Evolutionary conservation across 1,284 basidiomycete genomes (phyloP).

Genomic region (Cutaneotrichosporon daszewskae): DNA sequence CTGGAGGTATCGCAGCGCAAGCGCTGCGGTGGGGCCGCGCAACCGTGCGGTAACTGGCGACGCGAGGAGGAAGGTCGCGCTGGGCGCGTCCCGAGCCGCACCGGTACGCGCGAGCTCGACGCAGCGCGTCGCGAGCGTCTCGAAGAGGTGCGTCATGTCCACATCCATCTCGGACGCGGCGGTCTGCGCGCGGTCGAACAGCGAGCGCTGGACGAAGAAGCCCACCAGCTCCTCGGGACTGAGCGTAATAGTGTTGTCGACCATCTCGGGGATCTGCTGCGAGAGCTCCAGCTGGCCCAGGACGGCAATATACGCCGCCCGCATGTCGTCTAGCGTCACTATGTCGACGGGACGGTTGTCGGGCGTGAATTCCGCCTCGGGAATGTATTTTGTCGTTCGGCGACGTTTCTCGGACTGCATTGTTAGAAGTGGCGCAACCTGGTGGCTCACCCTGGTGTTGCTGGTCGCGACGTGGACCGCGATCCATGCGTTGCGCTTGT

Average conservation of each 20-base stretch:
- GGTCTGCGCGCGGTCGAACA: slow-evolving; percentile 73
- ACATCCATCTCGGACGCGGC: slow-evolving; percentile 70
- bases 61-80: slow-evolving; percentile 68
- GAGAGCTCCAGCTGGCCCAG: slow-evolving; percentile 73
- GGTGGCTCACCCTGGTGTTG: background rate
- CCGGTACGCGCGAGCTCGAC: slow-evolving; percentile 59
- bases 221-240: slow-evolving; percentile 70
- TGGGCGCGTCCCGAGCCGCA: slow-evolving; percentile 5
- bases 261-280: slow-evolving; percentile 55
- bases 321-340: slow-evolving; percentile 73
- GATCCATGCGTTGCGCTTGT: slow-evolving; percentile 79
- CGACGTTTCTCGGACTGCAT: slow-evolving; percentile 53
- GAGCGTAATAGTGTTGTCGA: slow-evolving; percentile 56
- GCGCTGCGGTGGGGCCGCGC: slow-evolving; percentile 70
- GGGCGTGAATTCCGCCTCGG: slow-evolving; percentile 61
- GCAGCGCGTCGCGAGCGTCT: slow-evolving; percentile 70
- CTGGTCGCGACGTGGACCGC: slow-evolving; percentile 45
- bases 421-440: background rate
- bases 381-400: slow-evolving; percentile 67
- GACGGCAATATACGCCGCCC: slow-evolving; percentile 75
- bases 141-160: slow-evolving; percentile 83
- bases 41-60: slow-evolving; percentile 71
- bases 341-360: slow-evolving; percentile 64
- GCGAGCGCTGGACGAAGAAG: slow-evolving; percentile 70
- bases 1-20: slow-evolving; percentile 83